Evolutionary conservation across 306 rosid genomes (phyloP).

Genomic region (Acacia crassicarpa): DNA sequence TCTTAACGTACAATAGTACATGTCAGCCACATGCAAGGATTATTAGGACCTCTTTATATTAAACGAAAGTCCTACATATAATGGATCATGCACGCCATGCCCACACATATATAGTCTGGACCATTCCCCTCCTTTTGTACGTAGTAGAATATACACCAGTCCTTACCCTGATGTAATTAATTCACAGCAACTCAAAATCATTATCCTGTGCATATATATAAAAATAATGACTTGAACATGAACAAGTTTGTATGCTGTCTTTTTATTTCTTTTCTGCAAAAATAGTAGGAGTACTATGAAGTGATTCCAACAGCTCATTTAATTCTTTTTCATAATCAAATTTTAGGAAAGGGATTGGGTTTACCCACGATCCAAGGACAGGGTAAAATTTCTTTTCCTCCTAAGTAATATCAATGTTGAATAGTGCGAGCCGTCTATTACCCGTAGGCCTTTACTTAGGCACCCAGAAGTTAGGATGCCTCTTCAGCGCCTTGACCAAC

Average conservation of each 20-base stretch:
- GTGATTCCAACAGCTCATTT: neutral
- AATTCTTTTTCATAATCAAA: no score
- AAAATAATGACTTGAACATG: neutral
- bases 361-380: no score
- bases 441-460: no score
- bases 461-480: no score
- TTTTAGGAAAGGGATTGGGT: no score
- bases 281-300: neutral
- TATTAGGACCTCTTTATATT: neutral
- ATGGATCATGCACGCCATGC: neutral
- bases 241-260: neutral
- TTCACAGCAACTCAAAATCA: neutral
- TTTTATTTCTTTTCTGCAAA: neutral
- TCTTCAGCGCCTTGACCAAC: no score
- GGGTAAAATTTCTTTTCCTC: no score
- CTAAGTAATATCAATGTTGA: no score
- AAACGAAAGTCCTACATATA: slow-evolving; percentile 3
- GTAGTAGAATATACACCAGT: neutral
- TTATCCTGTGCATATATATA: neutral
- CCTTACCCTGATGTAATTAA: neutral
- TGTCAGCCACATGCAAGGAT: slow-evolving; percentile 1
- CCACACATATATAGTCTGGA: neutral
- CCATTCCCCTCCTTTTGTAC: neutral
- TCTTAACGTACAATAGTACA: slow-evolving; percentile 14
- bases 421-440: no score